Evolutionary conservation across 164 flowering plant genomes (phyloP).

Genomic region (Paratinospora sagittata): DNA sequence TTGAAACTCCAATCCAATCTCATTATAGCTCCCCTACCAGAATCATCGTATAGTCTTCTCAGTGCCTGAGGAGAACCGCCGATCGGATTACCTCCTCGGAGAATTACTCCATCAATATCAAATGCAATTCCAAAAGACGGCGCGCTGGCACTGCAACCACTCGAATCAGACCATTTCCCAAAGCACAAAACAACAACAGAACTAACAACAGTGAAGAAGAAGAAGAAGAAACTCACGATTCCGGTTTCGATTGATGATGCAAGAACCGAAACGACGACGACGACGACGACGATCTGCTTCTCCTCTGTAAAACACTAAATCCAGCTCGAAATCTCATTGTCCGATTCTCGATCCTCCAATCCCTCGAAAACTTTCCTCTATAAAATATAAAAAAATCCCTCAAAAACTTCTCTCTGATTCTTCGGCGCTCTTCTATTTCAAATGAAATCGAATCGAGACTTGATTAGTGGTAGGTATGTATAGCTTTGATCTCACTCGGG

Average conservation of each 20-base stretch:
- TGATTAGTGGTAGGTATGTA: too few species aligned
- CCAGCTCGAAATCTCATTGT: conserved; percentile 10
- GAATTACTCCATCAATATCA: conserved; percentile 80
- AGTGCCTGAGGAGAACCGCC: conserved; percentile 65
- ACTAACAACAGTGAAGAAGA: not conserved
- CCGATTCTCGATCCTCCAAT: not conserved
- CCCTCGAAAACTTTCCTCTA: too few species aligned
- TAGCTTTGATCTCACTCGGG: too few species aligned
- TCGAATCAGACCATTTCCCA: not conserved
- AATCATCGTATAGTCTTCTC: conserved; percentile 37
- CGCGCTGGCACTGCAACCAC: conserved; percentile 13
- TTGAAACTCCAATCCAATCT: not conserved
- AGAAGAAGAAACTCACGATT: conserved; percentile 5
- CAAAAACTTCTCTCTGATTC: too few species aligned
- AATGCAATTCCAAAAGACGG: conserved; percentile 76
- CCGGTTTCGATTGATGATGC: not conserved
- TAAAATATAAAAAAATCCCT: too few species aligned
- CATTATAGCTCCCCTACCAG: conserved; percentile 26
- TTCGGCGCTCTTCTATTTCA: too few species aligned
- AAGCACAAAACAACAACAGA: not conserved
- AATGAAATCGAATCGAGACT: too few species aligned
- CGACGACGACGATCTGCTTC: conserved; percentile 7
- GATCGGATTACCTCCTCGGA: conserved; percentile 59
- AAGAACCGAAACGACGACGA: not conserved
- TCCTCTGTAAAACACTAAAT: conserved; percentile 8